A percentile compares a stretch with the other conserved stretches of the same genome.
phyloP scores from a whole-genome alignment of 345 rosid species.

The Camelina laxa region DNA sequence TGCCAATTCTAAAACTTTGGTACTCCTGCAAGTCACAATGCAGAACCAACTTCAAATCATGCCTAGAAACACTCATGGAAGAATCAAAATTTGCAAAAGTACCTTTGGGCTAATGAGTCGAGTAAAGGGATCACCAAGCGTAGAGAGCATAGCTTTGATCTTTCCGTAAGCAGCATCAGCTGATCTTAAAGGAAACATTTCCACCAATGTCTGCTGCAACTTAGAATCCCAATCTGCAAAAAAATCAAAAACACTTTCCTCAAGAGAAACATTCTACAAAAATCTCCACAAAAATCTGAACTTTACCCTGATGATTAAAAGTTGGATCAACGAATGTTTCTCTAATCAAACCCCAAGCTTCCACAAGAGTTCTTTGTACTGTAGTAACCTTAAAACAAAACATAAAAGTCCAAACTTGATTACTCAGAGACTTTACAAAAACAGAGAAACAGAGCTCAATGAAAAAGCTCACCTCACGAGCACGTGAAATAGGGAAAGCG shows the following conservation, averaged over 20 bases:
- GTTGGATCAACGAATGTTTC: conserved; percentile 91
- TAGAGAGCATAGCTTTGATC: conserved; percentile 82
- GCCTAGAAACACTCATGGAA: neutral
- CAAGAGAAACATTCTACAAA: neutral
- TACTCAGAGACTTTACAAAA: conserved; percentile 5
- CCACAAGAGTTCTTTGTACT: conserved; percentile 91
- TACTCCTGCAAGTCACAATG: conserved; percentile 64
- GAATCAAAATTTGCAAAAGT: neutral
- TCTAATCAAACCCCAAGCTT: conserved; percentile 93
- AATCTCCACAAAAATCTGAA: neutral
- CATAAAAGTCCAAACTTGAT: neutral
- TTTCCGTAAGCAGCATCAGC: conserved; percentile 83
- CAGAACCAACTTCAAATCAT: neutral
- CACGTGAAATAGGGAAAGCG: conserved; percentile 85
- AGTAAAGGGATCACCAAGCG: conserved; percentile 93
- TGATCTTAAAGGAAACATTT: conserved; percentile 80
- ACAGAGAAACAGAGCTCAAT: conserved; percentile 29
- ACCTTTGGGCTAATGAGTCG: conserved; percentile 94
- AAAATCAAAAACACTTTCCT: conserved; percentile 2
- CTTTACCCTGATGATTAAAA: conserved; percentile 81
- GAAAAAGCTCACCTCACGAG: conserved; percentile 61
- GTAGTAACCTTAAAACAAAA: conserved; percentile 65
- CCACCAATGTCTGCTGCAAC: conserved; percentile 91
- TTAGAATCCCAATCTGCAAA: conserved; percentile 86
- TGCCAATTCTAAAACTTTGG: conserved; percentile 86